phyloP scores from a whole-genome alignment of 139 green algal genomes.

The Zygnema circumcarinatum region DNA sequence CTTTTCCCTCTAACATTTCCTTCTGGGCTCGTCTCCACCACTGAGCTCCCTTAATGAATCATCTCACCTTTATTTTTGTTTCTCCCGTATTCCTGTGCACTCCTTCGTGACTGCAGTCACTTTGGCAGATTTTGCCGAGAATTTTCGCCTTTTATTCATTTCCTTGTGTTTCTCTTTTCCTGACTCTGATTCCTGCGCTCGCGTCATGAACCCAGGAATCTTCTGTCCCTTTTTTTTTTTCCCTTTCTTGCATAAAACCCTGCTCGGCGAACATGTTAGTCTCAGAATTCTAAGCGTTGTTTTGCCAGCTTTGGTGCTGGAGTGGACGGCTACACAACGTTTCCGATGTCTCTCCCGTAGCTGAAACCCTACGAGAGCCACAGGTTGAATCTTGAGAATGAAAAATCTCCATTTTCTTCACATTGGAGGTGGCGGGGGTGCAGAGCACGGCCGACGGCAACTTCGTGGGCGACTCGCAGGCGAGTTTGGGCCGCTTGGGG shows the following conservation, averaged over 20 bases:
- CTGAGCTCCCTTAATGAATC: background rate
- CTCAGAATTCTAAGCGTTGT: background rate
- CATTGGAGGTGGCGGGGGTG: background rate
- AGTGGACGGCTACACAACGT: background rate
- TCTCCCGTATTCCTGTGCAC: background rate
- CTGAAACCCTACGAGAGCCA: background rate
- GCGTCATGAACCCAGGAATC: too few species aligned
- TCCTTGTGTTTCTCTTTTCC: background rate
- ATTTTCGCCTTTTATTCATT: background rate
- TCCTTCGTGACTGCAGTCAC: background rate
- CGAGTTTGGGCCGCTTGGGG: slow-evolving; percentile 61
- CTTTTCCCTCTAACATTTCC: background rate
- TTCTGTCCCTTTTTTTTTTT: too few species aligned
- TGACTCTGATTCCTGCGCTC: too few species aligned
- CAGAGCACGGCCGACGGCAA: slow-evolving; percentile 75
- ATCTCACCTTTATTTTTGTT: background rate
- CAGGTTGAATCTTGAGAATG: slow-evolving; percentile 6
- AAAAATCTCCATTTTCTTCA: slow-evolving; percentile 2
- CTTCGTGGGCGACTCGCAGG: slow-evolving; percentile 70
- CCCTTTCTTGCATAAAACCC: too few species aligned
- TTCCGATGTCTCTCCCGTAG: too few species aligned
- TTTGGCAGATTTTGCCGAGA: slow-evolving; percentile 16
- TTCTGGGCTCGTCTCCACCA: background rate
- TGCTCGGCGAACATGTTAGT: background rate
- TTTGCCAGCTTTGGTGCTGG: background rate